These are phyloP conservation scores for Poa annua DNA, from an alignment of 176 grass and related monocot species.

Conservation along the genomic window DNA sequence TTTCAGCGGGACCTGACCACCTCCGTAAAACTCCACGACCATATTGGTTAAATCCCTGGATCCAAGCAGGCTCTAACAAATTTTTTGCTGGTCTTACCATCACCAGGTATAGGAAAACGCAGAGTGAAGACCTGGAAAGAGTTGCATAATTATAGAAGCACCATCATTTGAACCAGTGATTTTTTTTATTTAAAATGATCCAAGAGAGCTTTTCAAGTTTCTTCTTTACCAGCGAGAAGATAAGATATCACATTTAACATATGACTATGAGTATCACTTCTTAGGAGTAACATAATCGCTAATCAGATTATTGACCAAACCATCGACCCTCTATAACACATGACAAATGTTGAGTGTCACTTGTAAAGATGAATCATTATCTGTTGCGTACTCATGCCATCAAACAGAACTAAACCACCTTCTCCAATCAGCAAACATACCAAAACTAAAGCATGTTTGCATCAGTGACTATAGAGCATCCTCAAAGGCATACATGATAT, in stretches of 20 bases:
- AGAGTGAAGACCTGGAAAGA: neutral
- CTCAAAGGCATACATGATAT: neutral
- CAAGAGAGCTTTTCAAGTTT: too few species aligned
- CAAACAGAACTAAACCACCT: neutral
- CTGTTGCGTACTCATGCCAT: neutral
- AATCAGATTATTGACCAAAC: too few species aligned
- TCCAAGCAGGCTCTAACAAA: too few species aligned
- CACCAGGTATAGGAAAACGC: neutral
- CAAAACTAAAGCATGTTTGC: neutral
- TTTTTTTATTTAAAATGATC: too few species aligned
- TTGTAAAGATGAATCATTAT: neutral
- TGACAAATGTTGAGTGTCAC: neutral
- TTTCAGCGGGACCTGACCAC: too few species aligned
- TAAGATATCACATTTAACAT: too few species aligned
- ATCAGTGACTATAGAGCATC: neutral
- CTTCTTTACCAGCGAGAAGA: too few species aligned
- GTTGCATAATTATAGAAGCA: neutral
- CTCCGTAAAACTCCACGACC: too few species aligned
- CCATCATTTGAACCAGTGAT: neutral
- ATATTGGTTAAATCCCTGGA: too few species aligned
- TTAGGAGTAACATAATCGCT: too few species aligned
- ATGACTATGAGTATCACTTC: too few species aligned
- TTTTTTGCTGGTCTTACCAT: neutral
- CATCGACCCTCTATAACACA: neutral
- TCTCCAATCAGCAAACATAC: neutral